Conservation (phyloP, 2,329 filamentous ascomycete species). For the Magnaporthales sp. region DNA sequence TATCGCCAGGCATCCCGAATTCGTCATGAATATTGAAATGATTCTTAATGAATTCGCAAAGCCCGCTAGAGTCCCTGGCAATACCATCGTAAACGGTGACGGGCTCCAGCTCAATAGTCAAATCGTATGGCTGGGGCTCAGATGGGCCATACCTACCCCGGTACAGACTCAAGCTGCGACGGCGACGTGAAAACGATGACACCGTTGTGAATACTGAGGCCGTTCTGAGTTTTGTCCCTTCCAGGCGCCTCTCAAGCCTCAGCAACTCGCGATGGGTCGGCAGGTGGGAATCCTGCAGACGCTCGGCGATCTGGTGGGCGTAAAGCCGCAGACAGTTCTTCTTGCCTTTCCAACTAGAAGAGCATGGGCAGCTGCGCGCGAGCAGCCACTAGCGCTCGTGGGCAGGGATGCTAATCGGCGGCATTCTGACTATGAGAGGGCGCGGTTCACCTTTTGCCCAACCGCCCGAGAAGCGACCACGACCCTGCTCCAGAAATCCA, state of each 20-base stretch:
- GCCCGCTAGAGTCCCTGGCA: neutral
- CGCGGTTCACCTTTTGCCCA: neutral
- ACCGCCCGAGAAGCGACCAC: constrained; percentile 30
- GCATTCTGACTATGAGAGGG: neutral
- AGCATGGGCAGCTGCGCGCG: constrained; percentile 3
- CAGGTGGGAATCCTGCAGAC: neutral
- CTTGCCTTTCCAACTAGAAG: neutral
- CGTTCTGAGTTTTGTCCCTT: neutral
- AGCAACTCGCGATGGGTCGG: neutral
- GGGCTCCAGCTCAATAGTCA: neutral
- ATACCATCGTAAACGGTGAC: neutral
- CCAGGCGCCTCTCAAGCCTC: neutral
- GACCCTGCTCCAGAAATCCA: constrained; percentile 25
- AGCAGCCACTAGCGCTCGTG: constrained; percentile 4
- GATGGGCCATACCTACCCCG: neutral
- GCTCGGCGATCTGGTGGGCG: neutral
- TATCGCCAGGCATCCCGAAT: neutral
- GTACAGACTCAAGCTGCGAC: neutral
- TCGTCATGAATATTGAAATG: neutral
- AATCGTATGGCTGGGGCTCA: neutral
- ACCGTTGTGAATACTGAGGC: neutral
- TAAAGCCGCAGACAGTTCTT: neutral
- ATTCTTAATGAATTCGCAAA: neutral
- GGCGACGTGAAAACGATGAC: neutral
- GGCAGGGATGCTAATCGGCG: neutral